These are phyloP conservation scores for Phoma sp. DNA, from an alignment of 2,329 filamentous ascomycete species.

Conservation along the genomic window DNA sequence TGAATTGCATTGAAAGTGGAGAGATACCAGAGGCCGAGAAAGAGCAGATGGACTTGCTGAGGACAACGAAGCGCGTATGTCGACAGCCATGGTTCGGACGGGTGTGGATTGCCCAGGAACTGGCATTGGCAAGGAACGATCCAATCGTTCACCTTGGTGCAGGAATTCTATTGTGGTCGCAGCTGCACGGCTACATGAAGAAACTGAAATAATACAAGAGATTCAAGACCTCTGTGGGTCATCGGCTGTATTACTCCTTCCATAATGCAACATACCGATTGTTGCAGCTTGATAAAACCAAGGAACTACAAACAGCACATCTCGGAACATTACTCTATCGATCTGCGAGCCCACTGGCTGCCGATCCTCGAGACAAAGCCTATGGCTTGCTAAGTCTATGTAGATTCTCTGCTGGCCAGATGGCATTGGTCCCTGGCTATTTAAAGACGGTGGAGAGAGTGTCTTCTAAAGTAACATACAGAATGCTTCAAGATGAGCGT, in stretches of 20 bases:
- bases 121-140: slow-evolving; percentile 15
- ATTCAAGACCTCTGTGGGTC: background rate
- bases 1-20: background rate
- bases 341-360: slow-evolving; percentile 4
- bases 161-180: background rate
- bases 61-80: background rate
- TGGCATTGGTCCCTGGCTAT: slow-evolving; percentile 14
- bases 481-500: slow-evolving; percentile 1
- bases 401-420: background rate
- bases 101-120: slow-evolving; percentile 21
- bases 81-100: slow-evolving; percentile 15
- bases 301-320: background rate
- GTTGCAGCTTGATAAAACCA: background rate
- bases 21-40: background rate
- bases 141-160: slow-evolving; percentile 7
- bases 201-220: background rate
- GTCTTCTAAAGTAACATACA: slow-evolving; percentile 11
- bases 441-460: slow-evolving; percentile 6
- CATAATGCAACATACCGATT: background rate
- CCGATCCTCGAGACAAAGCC: slow-evolving; percentile 22
- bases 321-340: background rate
- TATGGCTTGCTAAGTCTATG: slow-evolving; percentile 23
- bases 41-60: background rate
- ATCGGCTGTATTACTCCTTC: background rate
- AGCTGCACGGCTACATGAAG: slow-evolving; percentile 1